Percentiles rank a stretch among this genome's conserved stretches.
Evolutionary conservation across 106 monocot genomes (phyloP).

Genomic region (Triglochin maritima): DNA sequence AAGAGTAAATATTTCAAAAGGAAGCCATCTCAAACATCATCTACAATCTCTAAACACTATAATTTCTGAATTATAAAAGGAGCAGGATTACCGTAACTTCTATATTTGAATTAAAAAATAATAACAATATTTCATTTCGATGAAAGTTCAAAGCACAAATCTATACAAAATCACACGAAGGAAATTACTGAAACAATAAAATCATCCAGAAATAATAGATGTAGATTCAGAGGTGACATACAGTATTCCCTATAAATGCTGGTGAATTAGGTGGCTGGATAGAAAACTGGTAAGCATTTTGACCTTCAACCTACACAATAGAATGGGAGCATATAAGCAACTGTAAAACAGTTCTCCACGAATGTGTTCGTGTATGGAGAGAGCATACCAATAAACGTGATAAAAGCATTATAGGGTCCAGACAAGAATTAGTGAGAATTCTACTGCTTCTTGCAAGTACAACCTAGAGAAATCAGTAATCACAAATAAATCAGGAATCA

Average conservation of each 20-base stretch:
- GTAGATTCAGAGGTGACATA: slow-evolving; percentile 27
- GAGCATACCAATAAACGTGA: slow-evolving; percentile 52
- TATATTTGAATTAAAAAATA: no score
- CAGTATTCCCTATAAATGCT: slow-evolving; percentile 95
- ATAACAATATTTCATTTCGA: no score
- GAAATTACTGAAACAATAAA: not conserved
- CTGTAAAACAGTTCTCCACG: no score
- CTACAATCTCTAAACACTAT: no score
- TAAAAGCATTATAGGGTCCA: slow-evolving; percentile 61
- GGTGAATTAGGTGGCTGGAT: slow-evolving; percentile 86
- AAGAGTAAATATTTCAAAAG: no score
- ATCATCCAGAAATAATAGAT: not conserved
- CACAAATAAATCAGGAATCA: not conserved
- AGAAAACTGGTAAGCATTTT: slow-evolving; percentile 84
- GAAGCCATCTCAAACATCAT: no score
- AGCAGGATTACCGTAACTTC: no score
- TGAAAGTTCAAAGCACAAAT: not conserved
- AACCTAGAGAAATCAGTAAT: slow-evolving; percentile 36
- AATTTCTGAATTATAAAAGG: no score
- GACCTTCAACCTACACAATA: slow-evolving; percentile 51
- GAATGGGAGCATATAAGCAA: not conserved
- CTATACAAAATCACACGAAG: no score
- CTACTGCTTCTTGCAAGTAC: slow-evolving; percentile 79
- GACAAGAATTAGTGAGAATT: slow-evolving; percentile 45
- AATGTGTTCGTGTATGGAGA: not conserved